Base-by-base conservation (phyloP, 1,284 basidiomycete genomes). In the Amylostereum areolatum region DNA sequence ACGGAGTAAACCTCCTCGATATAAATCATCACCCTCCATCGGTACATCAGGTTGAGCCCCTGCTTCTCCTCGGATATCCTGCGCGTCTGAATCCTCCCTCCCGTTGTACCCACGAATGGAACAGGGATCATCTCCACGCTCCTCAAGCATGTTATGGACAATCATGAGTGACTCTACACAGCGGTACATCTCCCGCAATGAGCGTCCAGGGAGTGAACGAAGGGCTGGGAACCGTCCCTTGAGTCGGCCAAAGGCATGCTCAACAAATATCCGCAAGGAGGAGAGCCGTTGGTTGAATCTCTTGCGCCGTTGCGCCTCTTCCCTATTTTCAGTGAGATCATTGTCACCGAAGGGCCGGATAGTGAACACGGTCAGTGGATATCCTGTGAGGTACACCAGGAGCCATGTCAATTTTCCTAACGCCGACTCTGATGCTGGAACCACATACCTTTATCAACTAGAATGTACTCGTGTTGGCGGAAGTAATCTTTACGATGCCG, bases 361-460 rank as follows among this genome's bases (percentile, higher is more conserved):
- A 2, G 53, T 43, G 37, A 42, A 52, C 30, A 42, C 31, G 2
- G 56, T 55, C 18, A 56, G 40, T 10, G 57, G 57, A 47, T 59
- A 57, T n/a, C 57, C 57, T 59, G 32, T 32, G 27, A 31, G 4
- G 5, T 4, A 28, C 9, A 4, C 6, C 25, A 30, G 10, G 25
- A 37, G n/a, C 39, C 25, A 36, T 8, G 27, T 42, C 27, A 11
- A 27, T 12, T n/a, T n/a, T n/a, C n/a, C n/a, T n/a, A n/a, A n/a
- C n/a, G n/a, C n/a, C n/a, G n/a, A n/a, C n/a, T n/a, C n/a, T n/a
- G n/a, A n/a, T n/a, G n/a, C n/a, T n/a, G n/a, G n/a, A n/a, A n/a
- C n/a, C n/a, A 39, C 27, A 25, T 39, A 62, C 63, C 63, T 60
- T 62, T 63, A 45, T 63, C 62, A 24, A 55, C 62, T 3, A 65